Percentiles rank a stretch among this genome's conserved stretches.
These are phyloP conservation scores for Podila clonocystis DNA, from an alignment of 192 early-diverging fungal species.

Conservation along the genomic window DNA sequence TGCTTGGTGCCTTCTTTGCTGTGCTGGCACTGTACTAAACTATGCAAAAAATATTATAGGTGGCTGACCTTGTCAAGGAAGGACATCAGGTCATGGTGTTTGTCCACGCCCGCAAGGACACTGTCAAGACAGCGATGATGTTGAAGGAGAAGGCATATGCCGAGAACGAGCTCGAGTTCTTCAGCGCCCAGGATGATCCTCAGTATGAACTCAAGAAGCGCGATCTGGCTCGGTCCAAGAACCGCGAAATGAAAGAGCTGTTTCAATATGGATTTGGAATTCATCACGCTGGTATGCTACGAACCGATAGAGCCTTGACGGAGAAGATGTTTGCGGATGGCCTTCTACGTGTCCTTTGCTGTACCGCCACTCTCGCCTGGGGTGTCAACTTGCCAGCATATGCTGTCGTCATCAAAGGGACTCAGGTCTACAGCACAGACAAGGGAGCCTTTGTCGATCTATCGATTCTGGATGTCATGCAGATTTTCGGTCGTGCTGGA, in stretches of 20 bases:
- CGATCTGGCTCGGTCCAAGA: constrained; percentile 79
- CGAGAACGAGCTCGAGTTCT: constrained; percentile 70
- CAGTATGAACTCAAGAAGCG: constrained; percentile 59
- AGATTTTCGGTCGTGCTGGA: constrained; percentile 99
- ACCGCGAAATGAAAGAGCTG: constrained; percentile 90
- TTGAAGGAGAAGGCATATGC: constrained; percentile 76
- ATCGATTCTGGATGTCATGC: constrained; percentile 97
- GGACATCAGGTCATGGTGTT: constrained; percentile 99
- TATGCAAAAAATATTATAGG: constrained; percentile 16
- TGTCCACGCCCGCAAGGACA: constrained; percentile 98
- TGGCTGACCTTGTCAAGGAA: constrained; percentile 73
- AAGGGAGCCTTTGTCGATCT: constrained; percentile 96
- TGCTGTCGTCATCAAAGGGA: constrained; percentile 98
- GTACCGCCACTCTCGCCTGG: constrained; percentile 99
- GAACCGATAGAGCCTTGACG: constrained; percentile 84
- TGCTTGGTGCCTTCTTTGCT: background rate
- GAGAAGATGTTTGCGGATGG: constrained; percentile 94
- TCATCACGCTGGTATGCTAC: constrained; percentile 97
- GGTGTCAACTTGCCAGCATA: constrained; percentile 99
- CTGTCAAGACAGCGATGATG: constrained; percentile 91
- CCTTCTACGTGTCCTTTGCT: constrained; percentile 80
- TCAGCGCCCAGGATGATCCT: constrained; percentile 64
- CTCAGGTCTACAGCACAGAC: constrained; percentile 93
- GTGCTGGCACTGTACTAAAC: too few relatives aligned
- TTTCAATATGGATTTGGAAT: constrained; percentile 88